A percentile compares a stretch with the other conserved stretches of the same genome.
Evolutionary conservation across 2,329 filamentous ascomycete species (phyloP).

Genomic region (Alternaria metachromatica): DNA sequence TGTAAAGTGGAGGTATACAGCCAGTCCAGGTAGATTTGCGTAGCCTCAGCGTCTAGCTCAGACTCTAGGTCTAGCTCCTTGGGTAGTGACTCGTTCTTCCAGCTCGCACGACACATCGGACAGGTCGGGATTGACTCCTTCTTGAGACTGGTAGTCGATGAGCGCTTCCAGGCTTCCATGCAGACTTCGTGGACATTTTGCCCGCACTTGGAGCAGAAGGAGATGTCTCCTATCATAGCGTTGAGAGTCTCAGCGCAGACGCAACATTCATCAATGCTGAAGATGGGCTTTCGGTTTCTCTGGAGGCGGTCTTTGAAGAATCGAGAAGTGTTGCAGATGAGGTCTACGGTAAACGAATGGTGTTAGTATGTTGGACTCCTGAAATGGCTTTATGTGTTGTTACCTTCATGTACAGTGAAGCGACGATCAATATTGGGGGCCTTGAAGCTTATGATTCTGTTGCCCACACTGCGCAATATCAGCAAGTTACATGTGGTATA

Average conservation of each 20-base stretch:
- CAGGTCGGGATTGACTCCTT: conserved; percentile 3
- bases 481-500: neutral
- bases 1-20: conserved; percentile 9
- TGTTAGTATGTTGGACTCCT: neutral
- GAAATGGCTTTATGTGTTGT: neutral
- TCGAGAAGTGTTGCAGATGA: conserved; percentile 22
- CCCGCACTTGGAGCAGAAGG: conserved; percentile 26
- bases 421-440: conserved; percentile 3
- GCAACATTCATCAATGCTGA: conserved; percentile 16
- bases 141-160: neutral
- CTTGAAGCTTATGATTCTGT: conserved; percentile 12
- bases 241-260: conserved; percentile 24
- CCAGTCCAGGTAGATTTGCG: conserved; percentile 25
- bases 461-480: conserved; percentile 3
- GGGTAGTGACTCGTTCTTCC: conserved; percentile 2
- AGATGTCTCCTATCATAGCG: conserved; percentile 10
- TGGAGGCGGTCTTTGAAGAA: conserved; percentile 25
- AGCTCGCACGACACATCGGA: conserved; percentile 23
- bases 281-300: conserved; percentile 15
- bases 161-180: conserved; percentile 10
- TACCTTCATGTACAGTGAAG: conserved; percentile 26
- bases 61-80: neutral
- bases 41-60: neutral
- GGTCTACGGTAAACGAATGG: conserved; percentile 10
- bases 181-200: conserved; percentile 26